Conservation (phyloP, 257 asterid genomes). For the Plantago elongata region DNA sequence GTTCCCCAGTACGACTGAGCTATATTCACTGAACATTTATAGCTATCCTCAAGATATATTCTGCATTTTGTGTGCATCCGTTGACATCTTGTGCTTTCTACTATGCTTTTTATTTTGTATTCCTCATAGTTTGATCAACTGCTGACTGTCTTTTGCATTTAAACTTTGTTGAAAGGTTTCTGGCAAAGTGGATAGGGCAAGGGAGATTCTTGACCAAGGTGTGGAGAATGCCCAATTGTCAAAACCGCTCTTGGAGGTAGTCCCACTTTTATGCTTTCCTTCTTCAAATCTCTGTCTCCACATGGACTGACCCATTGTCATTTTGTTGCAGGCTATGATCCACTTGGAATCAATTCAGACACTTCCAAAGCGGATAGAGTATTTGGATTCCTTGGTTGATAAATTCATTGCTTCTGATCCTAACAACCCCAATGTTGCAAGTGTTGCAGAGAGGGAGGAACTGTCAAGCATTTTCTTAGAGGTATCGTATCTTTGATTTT, state of each 20-base stretch:
- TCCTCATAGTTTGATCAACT: not conserved
- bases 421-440: conserved; percentile 53
- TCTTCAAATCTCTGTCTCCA: conserved; percentile 3
- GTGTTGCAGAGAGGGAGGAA: conserved; percentile 84
- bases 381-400: conserved; percentile 74
- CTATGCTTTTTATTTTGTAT: not conserved
- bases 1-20: not conserved
- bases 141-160: conserved; percentile 3
- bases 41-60: not conserved
- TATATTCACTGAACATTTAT: not conserved
- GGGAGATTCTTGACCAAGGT: conserved; percentile 56
- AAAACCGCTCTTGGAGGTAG: conserved; percentile 89
- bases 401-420: conserved; percentile 55
- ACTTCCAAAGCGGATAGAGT: conserved; percentile 72
- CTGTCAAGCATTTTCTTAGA: conserved; percentile 87
- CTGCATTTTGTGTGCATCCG: not conserved
- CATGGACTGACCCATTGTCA: not conserved
- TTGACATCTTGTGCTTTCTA: not conserved
- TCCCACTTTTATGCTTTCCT: conserved; percentile 12
- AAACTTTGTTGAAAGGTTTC: conserved; percentile 44
- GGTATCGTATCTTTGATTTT: conserved; percentile 38
- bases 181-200: conserved; percentile 49
- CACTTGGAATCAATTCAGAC: conserved; percentile 91
- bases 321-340: conserved; percentile 71
- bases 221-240: conserved; percentile 72